Evolutionary conservation across 805 yeast genomes (phyloP), one percentile per base, ranked within the genome.

Genomic region (Lachancea meyersii): DNA sequence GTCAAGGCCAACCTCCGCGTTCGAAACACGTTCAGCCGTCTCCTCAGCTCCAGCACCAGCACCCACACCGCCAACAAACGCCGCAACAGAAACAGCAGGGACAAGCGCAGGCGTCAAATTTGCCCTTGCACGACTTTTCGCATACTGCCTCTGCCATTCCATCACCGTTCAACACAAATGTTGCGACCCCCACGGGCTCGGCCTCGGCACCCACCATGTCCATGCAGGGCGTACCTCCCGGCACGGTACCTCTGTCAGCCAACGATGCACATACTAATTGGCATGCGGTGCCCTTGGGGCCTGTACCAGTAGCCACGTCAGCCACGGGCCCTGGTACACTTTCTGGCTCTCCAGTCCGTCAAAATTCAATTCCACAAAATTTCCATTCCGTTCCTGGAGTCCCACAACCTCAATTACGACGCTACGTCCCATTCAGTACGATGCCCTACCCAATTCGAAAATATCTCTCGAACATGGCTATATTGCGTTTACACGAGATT

Each of bases 401-500:
- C 20, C 31, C 36, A 33, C 43, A 40, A 28, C 19, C 32, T 21
- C 38, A 28, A 19, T 27, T 19, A 36, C 16, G 42, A 28, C 43
- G 36, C 26, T 21, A 17, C 35, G 38, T 30, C 20, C 41, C 32
- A 18, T 46, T 43, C 39, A 52, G 44, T 47, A 43, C 43, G 34
- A 39, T 57, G 26, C 55, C 60, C 22, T 63, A 55, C 31, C 53
- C 57, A 9, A 49, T 50, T 26, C 60, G 72, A 44, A 67, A 65
- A 45, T 64, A 66, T 35, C 61, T 72, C 21, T 69, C 79, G 0
- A 72, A 75, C 42, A 64, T 71, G 30, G 81, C 81, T 1, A 66
- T 77, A 5, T 57, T 76, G 40, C 67, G 76, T 41, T 58, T 77
- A 10, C 59, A 76, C 48, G 79, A 74, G 35, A 65, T 75, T 24